phyloP scores from a whole-genome alignment of 345 rosid genomes.

The Schrenkiella parvula region DNA sequence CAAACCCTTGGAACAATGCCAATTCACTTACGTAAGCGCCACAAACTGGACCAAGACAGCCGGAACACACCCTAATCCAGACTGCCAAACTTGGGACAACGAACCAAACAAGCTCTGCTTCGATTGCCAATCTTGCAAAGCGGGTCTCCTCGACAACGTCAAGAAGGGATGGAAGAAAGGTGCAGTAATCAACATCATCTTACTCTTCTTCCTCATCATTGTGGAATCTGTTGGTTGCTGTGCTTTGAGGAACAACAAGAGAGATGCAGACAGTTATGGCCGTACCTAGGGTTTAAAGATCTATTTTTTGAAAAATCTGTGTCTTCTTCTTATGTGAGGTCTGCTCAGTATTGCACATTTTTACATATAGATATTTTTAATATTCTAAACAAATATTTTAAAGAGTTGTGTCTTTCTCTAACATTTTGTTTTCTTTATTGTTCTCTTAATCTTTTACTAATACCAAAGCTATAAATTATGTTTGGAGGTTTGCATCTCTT shows the following conservation, averaged over 20 bases:
- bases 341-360: too few relatives aligned
- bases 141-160: slow-evolving; percentile 75
- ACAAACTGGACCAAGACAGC: slow-evolving; percentile 45
- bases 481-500: too few relatives aligned
- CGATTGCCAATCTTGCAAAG: slow-evolving; percentile 82
- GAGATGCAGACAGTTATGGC: slow-evolving; percentile 37
- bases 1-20: slow-evolving; percentile 69
- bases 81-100: slow-evolving; percentile 60
- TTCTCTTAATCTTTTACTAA: too few relatives aligned
- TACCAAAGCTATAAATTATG: too few relatives aligned
- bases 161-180: slow-evolving; percentile 89
- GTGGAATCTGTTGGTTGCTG: slow-evolving; percentile 89
- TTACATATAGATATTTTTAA: too few relatives aligned
- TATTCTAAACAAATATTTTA: too few relatives aligned
- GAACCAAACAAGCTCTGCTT: slow-evolving; percentile 48
- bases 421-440: too few relatives aligned
- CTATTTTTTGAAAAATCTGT: too few relatives aligned
- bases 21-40: slow-evolving; percentile 46
- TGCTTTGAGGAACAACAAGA: slow-evolving; percentile 82
- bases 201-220: slow-evolving; percentile 76
- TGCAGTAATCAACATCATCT: slow-evolving; percentile 64
- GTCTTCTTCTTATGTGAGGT: too few relatives aligned
- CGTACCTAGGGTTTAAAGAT: slow-evolving; percentile 14
- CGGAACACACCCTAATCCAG: slow-evolving; percentile 34
- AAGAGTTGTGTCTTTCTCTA: too few relatives aligned